Conservation (phyloP, 495 filamentous ascomycete genomes). For the Talaromyces nanjingensis region DNA sequence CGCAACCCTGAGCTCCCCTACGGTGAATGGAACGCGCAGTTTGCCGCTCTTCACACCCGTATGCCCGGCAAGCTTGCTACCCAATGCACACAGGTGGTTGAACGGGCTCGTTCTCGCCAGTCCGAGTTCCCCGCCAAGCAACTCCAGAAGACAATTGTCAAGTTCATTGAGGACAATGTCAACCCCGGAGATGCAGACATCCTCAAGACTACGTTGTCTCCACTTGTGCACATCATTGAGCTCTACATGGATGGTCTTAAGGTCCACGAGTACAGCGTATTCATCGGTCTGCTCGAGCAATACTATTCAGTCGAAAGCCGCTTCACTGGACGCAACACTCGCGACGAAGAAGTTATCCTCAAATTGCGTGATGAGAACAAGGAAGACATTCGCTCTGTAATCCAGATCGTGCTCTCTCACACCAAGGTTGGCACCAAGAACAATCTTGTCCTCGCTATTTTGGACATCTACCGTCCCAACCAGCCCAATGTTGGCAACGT, state of each 20-base stretch:
- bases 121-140: constrained; percentile 90
- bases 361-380: constrained; percentile 93
- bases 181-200: constrained; percentile 58
- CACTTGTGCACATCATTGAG: constrained; percentile 72
- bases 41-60: constrained; percentile 87
- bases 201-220: constrained; percentile 67
- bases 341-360: constrained; percentile 92
- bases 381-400: constrained; percentile 75
- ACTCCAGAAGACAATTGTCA: constrained; percentile 70
- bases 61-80: constrained; percentile 92
- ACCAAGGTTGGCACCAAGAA: constrained; percentile 90
- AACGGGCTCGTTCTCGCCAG: constrained; percentile 66
- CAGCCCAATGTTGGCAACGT: constrained; percentile 85
- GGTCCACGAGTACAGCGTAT: constrained; percentile 78
- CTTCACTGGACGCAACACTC: constrained; percentile 74
- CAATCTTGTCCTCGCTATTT: constrained; percentile 82
- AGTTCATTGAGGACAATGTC: constrained; percentile 87
- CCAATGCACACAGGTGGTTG: constrained; percentile 73
- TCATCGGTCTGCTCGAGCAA: constrained; percentile 66
- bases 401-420: constrained; percentile 87
- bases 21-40: constrained; percentile 92
- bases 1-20: constrained; percentile 88
- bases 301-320: constrained; percentile 79
- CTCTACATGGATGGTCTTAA: constrained; percentile 85
- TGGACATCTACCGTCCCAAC: constrained; percentile 92